Conservation (phyloP, 2,329 filamentous ascomycete species). For the Colletotrichum somersetense region DNA sequence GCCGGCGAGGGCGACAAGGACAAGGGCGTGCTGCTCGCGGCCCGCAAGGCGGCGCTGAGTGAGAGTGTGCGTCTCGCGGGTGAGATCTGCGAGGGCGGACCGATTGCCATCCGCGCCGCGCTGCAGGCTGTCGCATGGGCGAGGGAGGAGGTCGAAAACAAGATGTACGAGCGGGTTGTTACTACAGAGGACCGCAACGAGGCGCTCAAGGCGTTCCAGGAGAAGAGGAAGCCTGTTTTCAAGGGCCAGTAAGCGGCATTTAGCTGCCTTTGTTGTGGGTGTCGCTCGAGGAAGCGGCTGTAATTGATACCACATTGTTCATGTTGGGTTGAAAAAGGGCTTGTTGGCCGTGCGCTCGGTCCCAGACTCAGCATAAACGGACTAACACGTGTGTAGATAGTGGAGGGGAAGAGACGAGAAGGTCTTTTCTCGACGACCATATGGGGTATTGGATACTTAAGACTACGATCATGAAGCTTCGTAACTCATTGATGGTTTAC, state of each 20-base stretch:
- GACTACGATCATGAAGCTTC: not conserved
- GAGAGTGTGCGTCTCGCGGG: conserved; percentile 83
- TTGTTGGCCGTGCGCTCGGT: not conserved
- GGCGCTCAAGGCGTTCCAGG: conserved; percentile 84
- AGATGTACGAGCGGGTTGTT: conserved; percentile 87
- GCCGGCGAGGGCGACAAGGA: conserved; percentile 52
- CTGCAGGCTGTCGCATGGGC: conserved; percentile 82
- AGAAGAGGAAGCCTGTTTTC: conserved; percentile 72
- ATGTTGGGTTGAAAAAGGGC: not conserved
- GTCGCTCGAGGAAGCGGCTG: not conserved
- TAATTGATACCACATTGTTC: not conserved
- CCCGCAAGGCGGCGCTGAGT: conserved; percentile 76
- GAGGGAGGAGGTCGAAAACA: conserved; percentile 83
- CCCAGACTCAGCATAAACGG: not conserved
- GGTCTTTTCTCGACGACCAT: not conserved
- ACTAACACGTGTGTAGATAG: not conserved
- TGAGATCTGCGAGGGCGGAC: conserved; percentile 91
- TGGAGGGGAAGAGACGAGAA: not conserved
- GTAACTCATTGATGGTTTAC: not conserved
- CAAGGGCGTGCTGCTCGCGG: conserved; percentile 63
- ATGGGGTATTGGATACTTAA: not conserved
- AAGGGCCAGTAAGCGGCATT: conserved; percentile 58
- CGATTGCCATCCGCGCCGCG: conserved; percentile 83
- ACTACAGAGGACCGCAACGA: conserved; percentile 88
- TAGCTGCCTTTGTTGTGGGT: not conserved